These are phyloP conservation scores for Ailanthus altissimus DNA, from an alignment of 345 rosid species.

Conservation along the genomic window DNA sequence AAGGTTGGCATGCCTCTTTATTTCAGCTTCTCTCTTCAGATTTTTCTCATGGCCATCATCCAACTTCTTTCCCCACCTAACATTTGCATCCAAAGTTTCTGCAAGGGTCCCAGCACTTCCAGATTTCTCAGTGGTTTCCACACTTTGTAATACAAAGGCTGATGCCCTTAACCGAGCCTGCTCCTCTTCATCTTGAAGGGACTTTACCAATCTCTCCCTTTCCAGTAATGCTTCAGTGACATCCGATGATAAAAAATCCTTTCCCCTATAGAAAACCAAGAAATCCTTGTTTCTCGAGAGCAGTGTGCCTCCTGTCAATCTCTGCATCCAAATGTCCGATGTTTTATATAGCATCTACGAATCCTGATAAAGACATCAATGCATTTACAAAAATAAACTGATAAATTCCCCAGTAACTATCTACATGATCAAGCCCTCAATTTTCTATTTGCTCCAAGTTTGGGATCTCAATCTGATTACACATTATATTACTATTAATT, in stretches of 20 bases:
- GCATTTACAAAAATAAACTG: background rate
- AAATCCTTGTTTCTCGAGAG: constrained; percentile 89
- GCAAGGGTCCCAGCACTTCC: constrained; percentile 78
- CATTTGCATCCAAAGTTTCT: constrained; percentile 83
- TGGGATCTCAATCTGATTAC: background rate
- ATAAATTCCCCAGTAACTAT: constrained; percentile 1
- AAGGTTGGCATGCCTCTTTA: constrained; percentile 57
- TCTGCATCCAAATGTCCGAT: constrained; percentile 48
- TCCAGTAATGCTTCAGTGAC: constrained; percentile 78
- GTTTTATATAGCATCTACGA: constrained; percentile 14
- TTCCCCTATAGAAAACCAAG: constrained; percentile 94
- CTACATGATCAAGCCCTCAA: background rate
- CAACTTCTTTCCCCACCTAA: constrained; percentile 76
- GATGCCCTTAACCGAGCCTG: constrained; percentile 77
- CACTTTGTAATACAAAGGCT: constrained; percentile 47
- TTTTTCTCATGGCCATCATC: constrained; percentile 51
- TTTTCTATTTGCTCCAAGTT: background rate
- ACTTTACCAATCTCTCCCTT: constrained; percentile 70
- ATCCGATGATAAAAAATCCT: constrained; percentile 69
- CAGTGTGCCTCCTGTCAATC: constrained; percentile 82
- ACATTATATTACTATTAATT: background rate
- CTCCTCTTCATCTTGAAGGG: constrained; percentile 79
- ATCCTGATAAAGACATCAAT: background rate
- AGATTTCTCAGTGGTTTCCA: constrained; percentile 39
- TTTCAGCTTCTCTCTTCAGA: constrained; percentile 68